Evolutionary conservation across 805 yeast genomes (phyloP), one percentile per base, ranked within the genome.

Genomic region (Kazachstania bromeliacearum): DNA sequence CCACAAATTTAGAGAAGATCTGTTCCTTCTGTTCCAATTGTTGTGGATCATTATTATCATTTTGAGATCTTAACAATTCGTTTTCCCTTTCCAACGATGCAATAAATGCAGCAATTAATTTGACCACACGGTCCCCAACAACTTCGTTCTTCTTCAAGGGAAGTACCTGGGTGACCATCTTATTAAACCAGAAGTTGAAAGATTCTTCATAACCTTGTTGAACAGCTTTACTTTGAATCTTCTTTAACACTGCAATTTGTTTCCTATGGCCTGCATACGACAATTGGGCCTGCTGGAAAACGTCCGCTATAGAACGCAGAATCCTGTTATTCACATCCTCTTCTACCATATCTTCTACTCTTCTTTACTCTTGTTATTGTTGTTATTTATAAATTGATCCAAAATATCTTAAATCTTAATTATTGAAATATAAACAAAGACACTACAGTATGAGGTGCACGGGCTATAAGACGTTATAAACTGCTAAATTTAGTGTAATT

Each of bases 261-360:
- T 82, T 81, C 32, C 83, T 66, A 56, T 87, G 96, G 2, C 88
- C 79, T 0, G 88, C 79, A 22, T 78, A 67, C 2, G 84, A 68
- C 16, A 60, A 44, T 51, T 87, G 96, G 0, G 92, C 83, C 38
- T 79, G 89, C 50, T 82, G 89, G 51, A 87, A 87, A 3, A 78
- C 75, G 38, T 71, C 76, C 1, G 82, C 76, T 47, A 79, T 62
- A 3, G 81, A 74, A 8, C 42, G 37, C 25, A 63, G 62, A 19
- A 74, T 57, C 38, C 64, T 68, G 8, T 47, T 40, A 34, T 53
- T 51, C 12, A 48, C 46, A 35, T 51, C 57, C 28, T 46, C 51
- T 0, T 55, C 57, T 26, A 51, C 51, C 24, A 5, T 9, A 7
- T n/a, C n/a, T n/a, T n/a, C n/a, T n/a, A n/a, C n/a, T n/a, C n/a